Base-by-base conservation (phyloP, 441 rosid genomes). In the Aquilaria agallochum region DNA sequence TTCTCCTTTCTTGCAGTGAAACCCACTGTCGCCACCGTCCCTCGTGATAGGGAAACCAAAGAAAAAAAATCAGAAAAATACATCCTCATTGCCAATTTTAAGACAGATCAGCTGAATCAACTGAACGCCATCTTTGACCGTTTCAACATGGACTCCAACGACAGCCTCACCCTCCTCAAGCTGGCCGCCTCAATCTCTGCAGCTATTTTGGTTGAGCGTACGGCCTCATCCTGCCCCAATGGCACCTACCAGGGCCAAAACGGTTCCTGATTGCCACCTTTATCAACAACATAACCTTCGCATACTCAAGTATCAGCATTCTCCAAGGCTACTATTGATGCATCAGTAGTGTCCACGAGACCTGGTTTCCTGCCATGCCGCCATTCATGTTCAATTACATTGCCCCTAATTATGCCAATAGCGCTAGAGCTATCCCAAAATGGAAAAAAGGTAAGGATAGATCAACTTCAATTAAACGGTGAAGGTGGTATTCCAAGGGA, bases 401-500 rank as follows among this genome's bases (percentile, higher is more conserved):
- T 0, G 85, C 4, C 34, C 2, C 2, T 20, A 10, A 15, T 31
- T 9, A 59, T 47, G 20, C 86, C 82, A 5, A 0, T 34, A n/a
- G 15, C 31, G 14, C 64, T 69, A 2, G 13, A 50, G 36, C 73
- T 70, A 0, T 75, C 87, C 5, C 44, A 55, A 10, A 27, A 32
- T 7, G 81, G 59, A 11, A 83, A 80, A 15, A 62, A 80, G 61
- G 79, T 74, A 45, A 76, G 62, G 62, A 45, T 70, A 20, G 15
- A 14, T 78, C 7, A 65, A 80, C 50, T 76, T 54, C 1, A 75
- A 73, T 40, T 36, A 81, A 15, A 63, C 63, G 14, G 79, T 80
- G 64, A 83, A 83, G 74, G 36, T 78, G 33, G 76, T 78, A 31
- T 53, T 84, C n/a, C 89, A 83, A 55, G 86, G 84, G 58, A 83